A percentile compares a stretch with the other conserved stretches of the same genome.
These are phyloP conservation scores for Pseudognaphalium luteoalbum DNA, from an alignment of 129 eudicot genomes.

Conservation along the genomic window DNA sequence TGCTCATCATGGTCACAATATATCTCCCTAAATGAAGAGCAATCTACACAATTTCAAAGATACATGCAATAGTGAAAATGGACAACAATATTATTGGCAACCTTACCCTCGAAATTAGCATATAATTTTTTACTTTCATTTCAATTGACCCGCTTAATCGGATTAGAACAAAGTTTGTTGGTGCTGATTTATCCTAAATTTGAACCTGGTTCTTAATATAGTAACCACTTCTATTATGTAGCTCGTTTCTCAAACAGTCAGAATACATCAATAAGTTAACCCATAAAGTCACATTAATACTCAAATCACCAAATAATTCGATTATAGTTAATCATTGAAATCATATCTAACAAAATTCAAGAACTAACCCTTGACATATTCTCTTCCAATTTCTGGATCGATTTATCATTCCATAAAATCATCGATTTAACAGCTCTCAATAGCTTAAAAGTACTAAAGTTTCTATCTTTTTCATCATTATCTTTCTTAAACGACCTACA, in stretches of 20 bases:
- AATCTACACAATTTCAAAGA: constrained; percentile 40
- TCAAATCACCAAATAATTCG: neutral
- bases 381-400: constrained; percentile 64
- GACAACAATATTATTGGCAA: neutral
- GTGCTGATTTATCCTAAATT: too few species aligned
- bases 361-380: constrained; percentile 59
- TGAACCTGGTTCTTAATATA: too few species aligned
- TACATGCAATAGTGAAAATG: neutral
- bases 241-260: too few species aligned
- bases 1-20: constrained; percentile 90
- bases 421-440: constrained; percentile 29
- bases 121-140: neutral
- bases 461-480: constrained; percentile 18
- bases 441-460: constrained; percentile 13
- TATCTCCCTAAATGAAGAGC: constrained; percentile 90
- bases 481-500: constrained; percentile 62
- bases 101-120: neutral
- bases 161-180: neutral
- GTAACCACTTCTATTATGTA: too few species aligned
- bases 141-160: neutral
- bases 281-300: neutral
- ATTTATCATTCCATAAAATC: constrained; percentile 37
- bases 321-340: neutral
- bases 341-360: neutral
- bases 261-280: too few species aligned